A percentile compares a stretch with the other conserved stretches of the same genome.
These are phyloP conservation scores for Mortierella sp. DNA, from an alignment of 371 early-diverging fungal species.

Conservation along the genomic window DNA sequence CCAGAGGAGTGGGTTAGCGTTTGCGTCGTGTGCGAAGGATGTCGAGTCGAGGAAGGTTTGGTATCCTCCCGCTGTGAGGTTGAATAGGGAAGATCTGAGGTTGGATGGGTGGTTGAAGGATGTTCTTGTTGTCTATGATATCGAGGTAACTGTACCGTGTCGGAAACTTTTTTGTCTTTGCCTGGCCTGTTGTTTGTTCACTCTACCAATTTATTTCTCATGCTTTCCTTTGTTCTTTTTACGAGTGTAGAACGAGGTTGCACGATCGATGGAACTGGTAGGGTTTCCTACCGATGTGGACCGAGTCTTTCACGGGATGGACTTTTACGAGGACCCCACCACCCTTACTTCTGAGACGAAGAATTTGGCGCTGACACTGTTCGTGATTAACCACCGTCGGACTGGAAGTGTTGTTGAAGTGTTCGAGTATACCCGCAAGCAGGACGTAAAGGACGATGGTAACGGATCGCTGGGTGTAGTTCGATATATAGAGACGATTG, in stretches of 20 bases:
- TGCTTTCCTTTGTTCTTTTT: background rate
- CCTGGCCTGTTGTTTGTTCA: background rate
- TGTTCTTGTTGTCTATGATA: conserved; percentile 55
- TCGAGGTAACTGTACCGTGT: conserved; percentile 29
- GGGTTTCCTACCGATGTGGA: conserved; percentile 41
- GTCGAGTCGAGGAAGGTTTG: conserved; percentile 48
- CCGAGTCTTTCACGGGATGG: conserved; percentile 60
- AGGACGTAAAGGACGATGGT: conserved; percentile 19
- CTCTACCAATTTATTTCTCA: background rate
- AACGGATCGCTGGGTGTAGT: conserved; percentile 2
- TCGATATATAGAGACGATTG: conserved; percentile 57
- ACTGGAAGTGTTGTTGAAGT: conserved; percentile 61
- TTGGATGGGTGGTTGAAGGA: conserved; percentile 28
- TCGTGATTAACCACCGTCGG: conserved; percentile 60
- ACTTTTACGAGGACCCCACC: conserved; percentile 58
- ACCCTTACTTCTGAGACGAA: background rate
- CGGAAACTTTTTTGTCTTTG: background rate
- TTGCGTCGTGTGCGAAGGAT: conserved; percentile 59
- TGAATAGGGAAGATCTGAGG: background rate
- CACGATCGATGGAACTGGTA: conserved; percentile 10
- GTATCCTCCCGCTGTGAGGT: conserved; percentile 42
- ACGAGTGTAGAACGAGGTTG: background rate
- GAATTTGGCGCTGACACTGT: background rate
- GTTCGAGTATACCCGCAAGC: conserved; percentile 56
- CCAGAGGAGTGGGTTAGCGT: conserved; percentile 57